Percentiles rank a stretch among this genome's conserved stretches.
Evolutionary conservation across 345 rosid genomes (phyloP).

Genomic region (Noccaea bulbosa): DNA sequence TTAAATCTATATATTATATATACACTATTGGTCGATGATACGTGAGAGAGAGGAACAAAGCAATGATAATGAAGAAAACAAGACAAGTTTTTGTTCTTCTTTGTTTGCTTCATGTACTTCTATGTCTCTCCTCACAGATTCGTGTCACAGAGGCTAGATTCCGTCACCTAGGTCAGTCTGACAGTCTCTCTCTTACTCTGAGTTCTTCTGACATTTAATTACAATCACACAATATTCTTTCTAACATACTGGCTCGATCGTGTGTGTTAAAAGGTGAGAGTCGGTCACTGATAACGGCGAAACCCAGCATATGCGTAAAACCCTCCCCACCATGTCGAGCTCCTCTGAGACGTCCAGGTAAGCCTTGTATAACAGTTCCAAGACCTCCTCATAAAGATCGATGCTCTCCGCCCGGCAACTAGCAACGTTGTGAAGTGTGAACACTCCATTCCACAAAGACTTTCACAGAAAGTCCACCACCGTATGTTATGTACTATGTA

Average conservation of each 20-base stretch:
- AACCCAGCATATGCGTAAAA: neutral
- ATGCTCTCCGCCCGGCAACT: neutral
- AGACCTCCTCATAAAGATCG: slow-evolving; percentile 17
- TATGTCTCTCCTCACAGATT: slow-evolving; percentile 20
- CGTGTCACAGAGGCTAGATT: slow-evolving; percentile 10
- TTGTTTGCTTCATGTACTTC: slow-evolving; percentile 26
- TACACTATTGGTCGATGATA: neutral
- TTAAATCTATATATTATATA: slow-evolving; percentile 6
- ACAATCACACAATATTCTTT: too few species aligned
- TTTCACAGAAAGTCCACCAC: neutral
- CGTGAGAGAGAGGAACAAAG: neutral
- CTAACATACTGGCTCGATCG: neutral
- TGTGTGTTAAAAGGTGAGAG: slow-evolving; percentile 11
- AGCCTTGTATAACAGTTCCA: slow-evolving; percentile 28
- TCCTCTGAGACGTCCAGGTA: neutral
- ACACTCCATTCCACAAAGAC: neutral
- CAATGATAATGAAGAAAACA: slow-evolving; percentile 29
- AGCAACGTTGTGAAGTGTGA: neutral
- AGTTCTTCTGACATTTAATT: neutral
- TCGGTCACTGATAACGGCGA: neutral
- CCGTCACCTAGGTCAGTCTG: slow-evolving; percentile 29
- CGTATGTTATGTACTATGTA: too few species aligned
- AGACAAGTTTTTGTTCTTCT: slow-evolving; percentile 26
- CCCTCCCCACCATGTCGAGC: slow-evolving; percentile 33
- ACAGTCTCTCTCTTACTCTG: slow-evolving; percentile 11